Base-by-base conservation (phyloP, 2,329 filamentous ascomycete genomes). In the Annulohypoxylon truncatum region DNA sequence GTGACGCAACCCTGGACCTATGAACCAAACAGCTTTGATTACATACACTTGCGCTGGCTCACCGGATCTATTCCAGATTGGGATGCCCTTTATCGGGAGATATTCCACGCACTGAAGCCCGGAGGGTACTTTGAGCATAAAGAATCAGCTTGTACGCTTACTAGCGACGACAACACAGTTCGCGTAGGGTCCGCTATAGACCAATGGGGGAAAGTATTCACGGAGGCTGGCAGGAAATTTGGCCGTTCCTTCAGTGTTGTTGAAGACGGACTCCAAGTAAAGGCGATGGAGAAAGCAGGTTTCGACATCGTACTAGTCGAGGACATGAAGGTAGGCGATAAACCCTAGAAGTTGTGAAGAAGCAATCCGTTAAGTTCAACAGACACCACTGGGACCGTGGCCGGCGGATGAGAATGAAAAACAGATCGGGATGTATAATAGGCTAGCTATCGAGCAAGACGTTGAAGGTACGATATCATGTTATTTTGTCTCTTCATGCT, bases 21-120 rank as follows among this genome's bases (percentile, higher is more conserved):
- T 52, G 79, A 82, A 5, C 75, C 79, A 0, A 74, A 84, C 46
- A 79, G 82, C 48, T 87, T 89, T 72, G 87, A 90, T 76, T 88
- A 84, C 71, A 85, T 91, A 63, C 88, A 90, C 74, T 84, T 85
- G 12, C 83, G 85, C 33, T 82, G 86, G 72, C 79, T 90, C 65
- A 78, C 84, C 1, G 88, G 88, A 28, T 82, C 83, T 38, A 83
- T 89, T 64, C 77, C 80, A 0, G 86, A 88, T 67, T 89, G 87
- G 76, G 80, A 82, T 35, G 79, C 81, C 20, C 72, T 89, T 4
- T 82, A 88, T 60, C 77, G 78, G 47, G 84, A 84, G 68, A 76
- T 80, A 6, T 85, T 79, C 72, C 81, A 81, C 66, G 81, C 87
- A 53, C 75, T 87, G 12, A 84, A 84, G 66, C 86, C 87, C 0